Evolutionary conservation across 257 asterid species (phyloP).

Genomic region (Eucommia ulmoides): DNA sequence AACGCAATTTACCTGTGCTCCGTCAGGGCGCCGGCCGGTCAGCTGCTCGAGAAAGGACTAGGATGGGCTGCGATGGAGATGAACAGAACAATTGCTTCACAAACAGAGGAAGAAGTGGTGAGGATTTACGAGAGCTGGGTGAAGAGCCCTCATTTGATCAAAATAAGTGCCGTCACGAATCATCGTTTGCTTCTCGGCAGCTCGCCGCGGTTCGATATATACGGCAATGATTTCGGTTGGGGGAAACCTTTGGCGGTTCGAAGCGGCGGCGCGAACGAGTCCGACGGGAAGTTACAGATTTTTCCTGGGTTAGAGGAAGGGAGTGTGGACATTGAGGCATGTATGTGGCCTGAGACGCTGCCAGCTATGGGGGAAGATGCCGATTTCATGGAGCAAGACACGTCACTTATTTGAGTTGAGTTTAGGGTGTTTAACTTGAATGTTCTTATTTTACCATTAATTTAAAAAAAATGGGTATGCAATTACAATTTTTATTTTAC

Average conservation of each 20-base stretch:
- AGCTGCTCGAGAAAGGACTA: constrained; percentile 18
- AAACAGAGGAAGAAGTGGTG: constrained; percentile 8
- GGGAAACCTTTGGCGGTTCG: constrained; percentile 38
- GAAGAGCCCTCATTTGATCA: constrained; percentile 15
- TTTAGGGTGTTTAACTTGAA: too few species aligned
- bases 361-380: constrained; percentile 19
- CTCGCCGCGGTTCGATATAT: constrained; percentile 35
- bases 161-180: background rate
- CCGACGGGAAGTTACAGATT: constrained; percentile 31
- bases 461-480: too few species aligned
- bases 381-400: constrained; percentile 42
- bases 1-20: constrained; percentile 19
- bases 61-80: constrained; percentile 42
- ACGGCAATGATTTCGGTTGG: constrained; percentile 38
- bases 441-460: too few species aligned
- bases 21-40: constrained; percentile 9
- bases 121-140: constrained; percentile 19
- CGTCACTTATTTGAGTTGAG: too few species aligned
- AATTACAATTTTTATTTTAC: too few species aligned
- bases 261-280: constrained; percentile 27
- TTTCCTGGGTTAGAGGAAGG: constrained; percentile 24
- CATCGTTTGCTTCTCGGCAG: constrained; percentile 17
- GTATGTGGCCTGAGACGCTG: constrained; percentile 20
- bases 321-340: constrained; percentile 40
- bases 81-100: constrained; percentile 13